Base-by-base conservation (phyloP, 352 stramenopile species). In the Globisporangium megalacanthum region DNA sequence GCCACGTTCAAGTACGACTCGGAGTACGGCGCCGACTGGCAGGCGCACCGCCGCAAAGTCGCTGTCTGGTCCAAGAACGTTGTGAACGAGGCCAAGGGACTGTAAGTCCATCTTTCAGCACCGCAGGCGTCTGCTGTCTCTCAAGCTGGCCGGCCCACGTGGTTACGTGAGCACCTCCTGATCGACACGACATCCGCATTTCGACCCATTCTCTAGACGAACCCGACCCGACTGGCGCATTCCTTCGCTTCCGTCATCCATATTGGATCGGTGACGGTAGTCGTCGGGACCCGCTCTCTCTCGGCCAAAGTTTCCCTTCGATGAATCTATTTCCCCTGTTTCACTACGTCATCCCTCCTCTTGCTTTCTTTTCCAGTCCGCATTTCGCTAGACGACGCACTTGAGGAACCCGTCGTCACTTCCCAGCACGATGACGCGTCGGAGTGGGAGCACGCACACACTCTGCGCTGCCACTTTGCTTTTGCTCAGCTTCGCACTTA, bases 11-110 rank as follows among this genome's bases (percentile, higher is more conserved):
- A 74, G 41, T 86, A 90, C 73, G 82, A 88, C 66, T 64, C 69
- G 25, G 71, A 77, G 35, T 64, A 70, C 51, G 82, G 82, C 7
- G 75, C 66, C 22, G 73, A 89, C 61, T 92, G 79, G 79, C 69
- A 87, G 64, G 78, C 79, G 70, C 82, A 92, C 73, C 82, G 82
- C 59, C 79, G 79, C 59, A 73, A 70, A 66, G 70, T 92, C 57
- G 82, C 82, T 51, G 83, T 67, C 22, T 65, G 79, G 52, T 68
- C 80, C 72, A 85, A 89, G 67, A 92, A 92, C 71, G 70, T 64
- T 58, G 67, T 92, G 58, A 92, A 92, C 73, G 80, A 92, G 66
- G 55, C 77, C 69, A 92, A 92, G 73, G 74, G 76, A 20, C 62
- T 89, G 35, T 79, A 83, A 58, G 45, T 17, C 33, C 20, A 4